A percentile compares a stretch with the other conserved stretches of the same genome.
These are phyloP conservation scores for Pythium aphanidermatum DNA, from an alignment of 352 stramenopile species.

Conservation along the genomic window DNA sequence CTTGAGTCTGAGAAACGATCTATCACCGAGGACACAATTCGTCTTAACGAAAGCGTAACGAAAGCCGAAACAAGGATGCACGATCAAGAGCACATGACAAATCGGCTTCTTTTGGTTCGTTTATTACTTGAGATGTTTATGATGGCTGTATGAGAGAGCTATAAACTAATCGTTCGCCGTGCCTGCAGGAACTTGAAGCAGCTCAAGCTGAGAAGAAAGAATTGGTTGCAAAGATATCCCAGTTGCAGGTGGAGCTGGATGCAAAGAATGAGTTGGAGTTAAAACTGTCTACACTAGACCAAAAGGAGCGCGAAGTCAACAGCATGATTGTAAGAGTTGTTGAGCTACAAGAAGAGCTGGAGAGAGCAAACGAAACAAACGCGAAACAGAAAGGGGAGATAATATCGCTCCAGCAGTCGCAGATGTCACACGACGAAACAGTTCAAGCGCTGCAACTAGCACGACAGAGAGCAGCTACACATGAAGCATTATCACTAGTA, in stretches of 20 bases:
- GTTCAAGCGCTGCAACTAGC: slow-evolving; percentile 65
- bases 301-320: slow-evolving; percentile 38
- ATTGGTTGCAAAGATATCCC: not conserved
- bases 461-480: slow-evolving; percentile 43
- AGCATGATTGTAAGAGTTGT: slow-evolving; percentile 42
- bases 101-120: slow-evolving; percentile 26
- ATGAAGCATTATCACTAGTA: slow-evolving; percentile 51
- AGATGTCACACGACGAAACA: slow-evolving; percentile 69
- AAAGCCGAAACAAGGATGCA: slow-evolving; percentile 25
- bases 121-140: not conserved
- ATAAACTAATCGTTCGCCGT: no score
- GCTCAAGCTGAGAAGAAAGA: slow-evolving; percentile 11
- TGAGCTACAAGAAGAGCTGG: slow-evolving; percentile 26
- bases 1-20: slow-evolving; percentile 28
- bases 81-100: slow-evolving; percentile 39
- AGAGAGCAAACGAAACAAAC: slow-evolving; percentile 22
- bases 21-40: slow-evolving; percentile 9
- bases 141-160: no score
- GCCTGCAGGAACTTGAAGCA: slow-evolving; percentile 19
- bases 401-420: slow-evolving; percentile 17
- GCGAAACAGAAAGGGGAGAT: slow-evolving; percentile 25
- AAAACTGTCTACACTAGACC: slow-evolving; percentile 11
- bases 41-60: slow-evolving; percentile 4
- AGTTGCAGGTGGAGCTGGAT: slow-evolving; percentile 7
- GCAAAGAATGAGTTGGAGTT: slow-evolving; percentile 2